Evolutionary conservation across 441 rosid genomes (phyloP).

Genomic region (Erodium moschatum): DNA sequence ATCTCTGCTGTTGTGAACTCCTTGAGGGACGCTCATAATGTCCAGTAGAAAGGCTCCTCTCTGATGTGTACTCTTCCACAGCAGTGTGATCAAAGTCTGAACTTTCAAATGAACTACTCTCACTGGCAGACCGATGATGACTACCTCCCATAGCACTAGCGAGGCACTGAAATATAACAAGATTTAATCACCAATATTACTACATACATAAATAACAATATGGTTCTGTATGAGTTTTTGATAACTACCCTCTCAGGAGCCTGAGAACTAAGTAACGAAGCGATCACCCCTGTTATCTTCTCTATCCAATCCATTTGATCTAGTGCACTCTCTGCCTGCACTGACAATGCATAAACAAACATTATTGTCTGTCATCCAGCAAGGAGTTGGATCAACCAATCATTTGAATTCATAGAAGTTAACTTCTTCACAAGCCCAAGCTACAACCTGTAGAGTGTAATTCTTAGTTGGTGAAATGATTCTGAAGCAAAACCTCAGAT

Average conservation of each 20-base stretch:
- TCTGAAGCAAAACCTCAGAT: conserved; percentile 95
- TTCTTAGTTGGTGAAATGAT: conserved; percentile 83
- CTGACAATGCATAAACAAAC: conserved; percentile 23
- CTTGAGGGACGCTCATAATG: conserved; percentile 45
- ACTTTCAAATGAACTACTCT: conserved; percentile 52
- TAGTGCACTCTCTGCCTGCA: conserved; percentile 88
- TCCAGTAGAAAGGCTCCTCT: conserved; percentile 34
- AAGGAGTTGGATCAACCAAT: not conserved
- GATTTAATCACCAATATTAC: conserved; percentile 16
- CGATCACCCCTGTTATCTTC: conserved; percentile 90
- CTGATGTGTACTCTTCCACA: conserved; percentile 39
- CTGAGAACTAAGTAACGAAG: conserved; percentile 78
- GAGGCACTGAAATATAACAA: conserved; percentile 41
- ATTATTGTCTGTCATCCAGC: not conserved
- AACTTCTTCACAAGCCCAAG: not conserved
- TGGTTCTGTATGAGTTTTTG: not conserved
- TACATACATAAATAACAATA: conserved; percentile 10
- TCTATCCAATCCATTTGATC: conserved; percentile 99
- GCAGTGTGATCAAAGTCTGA: conserved; percentile 49
- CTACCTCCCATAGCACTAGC: conserved; percentile 36
- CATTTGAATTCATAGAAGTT: not conserved
- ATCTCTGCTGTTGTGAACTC: conserved; percentile 47
- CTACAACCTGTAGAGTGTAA: conserved; percentile 78
- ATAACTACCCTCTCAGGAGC: conserved; percentile 57
- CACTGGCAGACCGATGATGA: conserved; percentile 55